Evolutionary conservation across 2,329 filamentous ascomycete species (phyloP).

Genomic region (Sarocladium brachiariae): DNA sequence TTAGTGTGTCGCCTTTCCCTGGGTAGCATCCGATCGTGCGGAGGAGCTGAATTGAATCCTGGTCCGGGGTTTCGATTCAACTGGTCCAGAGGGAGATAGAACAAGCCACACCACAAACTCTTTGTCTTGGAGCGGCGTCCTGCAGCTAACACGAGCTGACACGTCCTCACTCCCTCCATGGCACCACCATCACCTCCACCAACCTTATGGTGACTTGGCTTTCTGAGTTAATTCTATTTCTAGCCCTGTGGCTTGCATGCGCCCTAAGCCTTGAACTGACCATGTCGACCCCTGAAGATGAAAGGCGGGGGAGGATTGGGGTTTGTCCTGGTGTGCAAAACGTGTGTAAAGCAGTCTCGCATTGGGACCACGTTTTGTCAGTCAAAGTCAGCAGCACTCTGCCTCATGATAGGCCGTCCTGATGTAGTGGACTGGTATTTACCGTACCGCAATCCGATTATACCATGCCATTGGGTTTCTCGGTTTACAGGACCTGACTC

Average conservation of each 20-base stretch:
- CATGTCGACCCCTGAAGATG: neutral
- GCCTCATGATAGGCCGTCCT: no score
- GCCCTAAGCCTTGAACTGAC: neutral
- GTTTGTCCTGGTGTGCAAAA: no score
- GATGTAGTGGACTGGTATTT: no score
- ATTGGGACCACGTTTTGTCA: neutral
- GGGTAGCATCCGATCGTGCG: conserved; percentile 8
- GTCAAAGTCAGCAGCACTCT: neutral
- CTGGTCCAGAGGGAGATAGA: neutral
- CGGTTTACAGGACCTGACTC: no score
- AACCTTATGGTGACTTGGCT: neutral
- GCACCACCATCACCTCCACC: neutral
- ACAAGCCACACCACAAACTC: neutral
- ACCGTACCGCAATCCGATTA: neutral
- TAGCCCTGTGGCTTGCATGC: neutral
- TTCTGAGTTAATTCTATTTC: neutral
- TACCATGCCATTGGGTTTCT: no score
- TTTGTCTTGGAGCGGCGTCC: no score
- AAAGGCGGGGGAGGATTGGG: neutral
- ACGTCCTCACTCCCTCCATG: neutral
- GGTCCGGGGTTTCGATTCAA: neutral
- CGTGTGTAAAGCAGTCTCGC: no score
- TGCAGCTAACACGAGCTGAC: conserved; percentile 7
- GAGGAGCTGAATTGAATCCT: neutral
- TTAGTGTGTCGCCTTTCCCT: neutral